Base-by-base conservation (phyloP, 2,329 filamentous ascomycete species). In the Aotearoamyces nothofagi region DNA sequence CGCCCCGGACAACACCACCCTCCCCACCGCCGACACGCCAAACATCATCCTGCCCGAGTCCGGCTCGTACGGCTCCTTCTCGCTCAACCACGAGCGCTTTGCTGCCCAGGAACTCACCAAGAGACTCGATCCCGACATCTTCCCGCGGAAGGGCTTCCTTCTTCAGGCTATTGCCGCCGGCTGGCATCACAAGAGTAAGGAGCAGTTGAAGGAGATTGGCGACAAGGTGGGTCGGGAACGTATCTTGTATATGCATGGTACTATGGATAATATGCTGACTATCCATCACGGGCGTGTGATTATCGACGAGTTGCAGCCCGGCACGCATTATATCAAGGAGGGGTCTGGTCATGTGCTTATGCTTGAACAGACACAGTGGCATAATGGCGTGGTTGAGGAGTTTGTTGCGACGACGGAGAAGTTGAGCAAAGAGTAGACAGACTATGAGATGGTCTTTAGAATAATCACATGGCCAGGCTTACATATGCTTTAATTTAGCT, bases 81-180 rank as follows among this genome's bases (percentile, higher is more conserved):
- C 65, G 4, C 81, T 63, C 29, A 90, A 87, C 46, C 83, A 73
- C 33, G 78, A 90, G 55, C 75, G 84, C 4, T 87, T 84, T 45
- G 75, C 78, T 15, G 83, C 84, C 0, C 71, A 77, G 39, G 82
- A 92, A 52, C 52, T 92, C 37, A 60, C 58, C 44, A 92, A 92
- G 57, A 64, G 78, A 11, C 54, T 60, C 10, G 63, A 78, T 33
- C 55, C 61, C 1, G 55, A 60, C 1, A 58, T 58, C 5, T 87
- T 83, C 49, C 69, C 66, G 3, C 62, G 60, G 26, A 60, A 58
- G 17, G 80, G 79, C 1, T 83, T 90, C 50, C 47, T 90, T 17
- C 59, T 80, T 40, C 84, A 93, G 56, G 66, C 81, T 3, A 59
- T 82, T 28, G 84, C 83, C 1, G 80, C 77, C 0, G 78, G 72